phyloP scores from a whole-genome alignment of 1,139 yeast species.

The Yamadazyma kanchanaburiensis region DNA sequence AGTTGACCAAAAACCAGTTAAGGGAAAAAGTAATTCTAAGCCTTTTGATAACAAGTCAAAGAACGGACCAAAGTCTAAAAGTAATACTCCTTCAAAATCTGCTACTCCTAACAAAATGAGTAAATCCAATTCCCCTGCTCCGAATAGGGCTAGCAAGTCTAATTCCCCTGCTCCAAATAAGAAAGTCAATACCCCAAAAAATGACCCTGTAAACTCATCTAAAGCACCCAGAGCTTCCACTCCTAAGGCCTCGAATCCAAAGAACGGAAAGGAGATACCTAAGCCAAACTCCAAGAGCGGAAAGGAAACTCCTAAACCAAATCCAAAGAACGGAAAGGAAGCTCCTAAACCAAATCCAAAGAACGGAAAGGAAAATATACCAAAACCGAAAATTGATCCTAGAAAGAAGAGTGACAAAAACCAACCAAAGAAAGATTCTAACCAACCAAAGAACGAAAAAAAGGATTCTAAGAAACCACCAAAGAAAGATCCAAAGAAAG shows the following conservation, averaged over 20 bases:
- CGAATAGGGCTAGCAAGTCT: background rate
- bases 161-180: background rate
- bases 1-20: too few relatives aligned
- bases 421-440: background rate
- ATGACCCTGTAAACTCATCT: too few relatives aligned
- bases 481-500: constrained; percentile 3
- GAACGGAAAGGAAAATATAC: too few relatives aligned
- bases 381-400: too few relatives aligned
- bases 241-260: too few relatives aligned
- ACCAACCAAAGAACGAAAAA: background rate
- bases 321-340: background rate
- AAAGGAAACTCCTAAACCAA: background rate
- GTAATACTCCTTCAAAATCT: constrained; percentile 6
- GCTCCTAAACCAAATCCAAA: too few relatives aligned
- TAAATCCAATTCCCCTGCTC: background rate
- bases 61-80: constrained; percentile 2
- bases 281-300: background rate
- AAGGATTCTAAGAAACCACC: constrained; percentile 1
- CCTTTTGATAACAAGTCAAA: constrained; percentile 4
- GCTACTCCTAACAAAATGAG: constrained; percentile 3
- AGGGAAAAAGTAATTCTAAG: too few relatives aligned
- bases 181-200: background rate
- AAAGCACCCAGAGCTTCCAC: too few relatives aligned
- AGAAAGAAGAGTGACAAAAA: too few relatives aligned
- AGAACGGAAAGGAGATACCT: background rate